Base-by-base conservation (phyloP, 495 filamentous ascomycete species). In the Aspergillus affinis region DNA sequence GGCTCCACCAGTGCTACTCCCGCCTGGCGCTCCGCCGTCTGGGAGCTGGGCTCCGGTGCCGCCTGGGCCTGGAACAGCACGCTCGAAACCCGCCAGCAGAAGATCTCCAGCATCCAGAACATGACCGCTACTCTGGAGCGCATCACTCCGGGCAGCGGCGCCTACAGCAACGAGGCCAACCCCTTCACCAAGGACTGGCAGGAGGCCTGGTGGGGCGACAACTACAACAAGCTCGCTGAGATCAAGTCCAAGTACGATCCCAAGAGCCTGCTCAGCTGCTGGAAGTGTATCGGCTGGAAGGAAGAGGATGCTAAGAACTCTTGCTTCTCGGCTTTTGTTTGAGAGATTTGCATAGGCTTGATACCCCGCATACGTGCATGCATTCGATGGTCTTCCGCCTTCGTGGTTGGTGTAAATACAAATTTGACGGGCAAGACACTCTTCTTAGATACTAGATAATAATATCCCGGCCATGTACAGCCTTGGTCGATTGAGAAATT, bases 231-330 rank as follows among this genome's bases (percentile, higher is more conserved):
- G 10, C 61, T 84, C 29, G 58, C 73, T 19, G 49, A 48, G 3
- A 60, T 83, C 17, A 84, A 84, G 70, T 60, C 61, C 29, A 74
- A 75, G 57, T 79, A 75, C 57, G 82, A 84, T 65, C 78, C 78
- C 4, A 54, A 68, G 6, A 72, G 69, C 41, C 55, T 82, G n/a
- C 72, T 84, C 19, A 74, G 69, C 44, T 78, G 74, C 49, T 61
- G 59, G 59, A 77, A 75, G n/a, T 81, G 80, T 61, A 65, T 82
- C 56, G 79, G 79, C 15, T 76, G 76, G 59, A 69, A 77, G 61
- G 71, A 72, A 50, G n/a, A 20, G 17, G 30, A 59, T 27, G 48
- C 57, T 4, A 47, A 59, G 30, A 48, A 41, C 57, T 59, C 57
- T 10, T 59, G 57, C 50, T 59, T 59, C 30, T 52, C 57, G 7